phyloP scores from a whole-genome alignment of 331 rosid genomes.

The Erythrophleum ivorense region DNA sequence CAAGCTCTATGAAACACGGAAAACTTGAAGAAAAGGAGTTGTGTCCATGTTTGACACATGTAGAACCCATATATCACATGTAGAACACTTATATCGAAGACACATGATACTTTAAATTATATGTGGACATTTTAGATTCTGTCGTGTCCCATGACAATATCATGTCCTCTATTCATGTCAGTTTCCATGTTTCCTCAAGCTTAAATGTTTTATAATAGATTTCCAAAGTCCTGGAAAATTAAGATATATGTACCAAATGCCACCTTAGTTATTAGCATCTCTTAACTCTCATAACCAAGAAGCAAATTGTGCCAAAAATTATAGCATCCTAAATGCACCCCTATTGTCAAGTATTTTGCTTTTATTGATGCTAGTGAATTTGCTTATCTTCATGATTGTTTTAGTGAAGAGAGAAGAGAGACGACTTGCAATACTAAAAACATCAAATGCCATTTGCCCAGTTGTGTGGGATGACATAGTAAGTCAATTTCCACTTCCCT shows the following conservation, averaged over 20 bases:
- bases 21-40: neutral
- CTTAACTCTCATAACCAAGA: neutral
- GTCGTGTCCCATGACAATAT: neutral
- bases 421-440: constrained; percentile 66
- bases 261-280: neutral
- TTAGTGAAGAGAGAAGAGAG: constrained; percentile 88
- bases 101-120: neutral
- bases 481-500: constrained; percentile 47
- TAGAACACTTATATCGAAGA: neutral
- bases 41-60: neutral
- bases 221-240: neutral
- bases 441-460: constrained; percentile 83
- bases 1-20: neutral
- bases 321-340: constrained; percentile 16
- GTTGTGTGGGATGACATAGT: constrained; percentile 87
- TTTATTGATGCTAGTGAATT: constrained; percentile 2
- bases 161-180: neutral
- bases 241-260: neutral
- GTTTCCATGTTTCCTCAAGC: neutral
- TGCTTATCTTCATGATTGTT: constrained; percentile 33
- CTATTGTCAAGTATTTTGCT: constrained; percentile 31
- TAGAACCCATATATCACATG: neutral
- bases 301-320: neutral
- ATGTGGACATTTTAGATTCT: neutral
- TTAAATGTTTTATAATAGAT: too few species aligned